Percentiles rank a stretch among this genome's conserved stretches.
Conservation (phyloP, 2,329 filamentous ascomycete genomes). For the Calonectria pauciramosa region DNA sequence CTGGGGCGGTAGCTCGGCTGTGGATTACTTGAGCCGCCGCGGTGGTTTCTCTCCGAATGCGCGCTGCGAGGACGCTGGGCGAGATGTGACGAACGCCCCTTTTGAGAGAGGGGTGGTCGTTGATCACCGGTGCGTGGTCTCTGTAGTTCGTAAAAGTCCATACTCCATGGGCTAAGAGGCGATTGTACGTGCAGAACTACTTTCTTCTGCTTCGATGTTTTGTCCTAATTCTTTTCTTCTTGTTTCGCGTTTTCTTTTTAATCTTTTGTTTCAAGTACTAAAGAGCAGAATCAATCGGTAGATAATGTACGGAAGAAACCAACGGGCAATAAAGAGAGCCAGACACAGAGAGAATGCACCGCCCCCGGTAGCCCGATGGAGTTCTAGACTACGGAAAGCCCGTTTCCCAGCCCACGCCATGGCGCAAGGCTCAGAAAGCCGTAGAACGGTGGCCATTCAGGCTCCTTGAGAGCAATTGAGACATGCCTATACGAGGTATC, state of each 20-base stretch:
- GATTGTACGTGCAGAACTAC: neutral
- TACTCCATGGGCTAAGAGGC: neutral
- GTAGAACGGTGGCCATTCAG: neutral
- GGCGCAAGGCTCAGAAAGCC: neutral
- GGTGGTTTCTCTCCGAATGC: neutral
- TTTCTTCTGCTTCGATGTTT: neutral
- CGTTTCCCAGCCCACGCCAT: neutral
- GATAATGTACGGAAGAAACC: neutral
- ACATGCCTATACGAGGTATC: neutral
- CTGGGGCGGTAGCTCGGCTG: neutral
- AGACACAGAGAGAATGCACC: neutral
- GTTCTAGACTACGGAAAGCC: neutral
- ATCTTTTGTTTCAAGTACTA: neutral
- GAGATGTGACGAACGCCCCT: neutral
- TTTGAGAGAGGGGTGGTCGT: neutral
- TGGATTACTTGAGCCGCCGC: neutral
- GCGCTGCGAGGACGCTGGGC: neutral
- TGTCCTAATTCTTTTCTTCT: neutral
- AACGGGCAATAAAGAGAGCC: neutral
- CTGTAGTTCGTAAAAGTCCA: neutral
- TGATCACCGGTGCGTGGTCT: neutral
- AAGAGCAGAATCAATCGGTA: neutral
- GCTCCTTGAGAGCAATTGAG: neutral
- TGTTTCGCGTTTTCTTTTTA: neutral
- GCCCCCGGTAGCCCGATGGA: neutral